phyloP scores from a whole-genome alignment of 495 filamentous ascomycete genomes.

The Hypoxylon lienhwacheense region DNA sequence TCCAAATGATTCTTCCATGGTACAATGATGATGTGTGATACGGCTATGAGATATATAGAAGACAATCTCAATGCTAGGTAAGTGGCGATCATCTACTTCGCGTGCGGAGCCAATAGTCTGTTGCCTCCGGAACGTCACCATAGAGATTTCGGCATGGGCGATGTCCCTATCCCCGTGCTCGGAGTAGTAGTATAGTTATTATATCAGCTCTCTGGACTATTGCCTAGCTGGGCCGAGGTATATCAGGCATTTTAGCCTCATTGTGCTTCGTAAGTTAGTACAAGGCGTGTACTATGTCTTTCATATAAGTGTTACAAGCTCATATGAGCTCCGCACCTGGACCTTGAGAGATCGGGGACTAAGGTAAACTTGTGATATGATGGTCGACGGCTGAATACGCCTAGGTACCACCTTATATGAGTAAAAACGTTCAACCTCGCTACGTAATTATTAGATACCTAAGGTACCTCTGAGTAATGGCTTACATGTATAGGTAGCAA shows the following conservation, averaged over 20 bases:
- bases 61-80: too few relatives aligned
- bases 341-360: not conserved
- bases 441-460: too few relatives aligned
- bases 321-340: not conserved
- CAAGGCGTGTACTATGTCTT: not conserved
- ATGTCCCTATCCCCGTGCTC: not conserved
- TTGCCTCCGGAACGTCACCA: not conserved
- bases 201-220: not conserved
- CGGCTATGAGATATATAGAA: too few relatives aligned
- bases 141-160: not conserved
- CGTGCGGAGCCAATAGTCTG: not conserved
- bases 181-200: not conserved
- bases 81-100: not conserved
- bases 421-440: too few relatives aligned
- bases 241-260: slow-evolving; percentile 9
- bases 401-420: too few relatives aligned
- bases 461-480: too few relatives aligned
- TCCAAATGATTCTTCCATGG: too few relatives aligned
- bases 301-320: slow-evolving; percentile 2
- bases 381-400: slow-evolving; percentile 7
- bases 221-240: not conserved
- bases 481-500: too few relatives aligned
- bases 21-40: too few relatives aligned
- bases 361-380: not conserved
- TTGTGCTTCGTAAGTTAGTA: not conserved